Base-by-base conservation (phyloP, 176 grass and related monocot species). In the Aegilops sharonensis region DNA sequence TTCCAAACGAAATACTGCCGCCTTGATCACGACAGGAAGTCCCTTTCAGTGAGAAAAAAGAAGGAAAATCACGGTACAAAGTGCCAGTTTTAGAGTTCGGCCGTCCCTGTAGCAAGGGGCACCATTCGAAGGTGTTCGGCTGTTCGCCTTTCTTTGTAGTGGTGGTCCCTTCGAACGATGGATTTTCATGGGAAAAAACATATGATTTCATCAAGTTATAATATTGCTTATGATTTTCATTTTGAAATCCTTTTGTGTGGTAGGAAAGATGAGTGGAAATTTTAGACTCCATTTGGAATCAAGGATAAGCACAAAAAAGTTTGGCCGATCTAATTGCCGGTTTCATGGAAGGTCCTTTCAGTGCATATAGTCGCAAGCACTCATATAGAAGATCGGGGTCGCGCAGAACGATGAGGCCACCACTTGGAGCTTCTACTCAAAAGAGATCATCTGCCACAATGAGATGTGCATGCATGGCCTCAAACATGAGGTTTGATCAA, bases 31-130 rank as follows among this genome's bases (percentile, higher is more conserved):
- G 72, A 11, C 72, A 2, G 42, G 7, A 50, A 50, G 42, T 50
- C 72, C 47, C 12, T 50, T 75, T 17, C 72, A 50, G 17, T 18
- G 15, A 12, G 13, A 75, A 9, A 17, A 18, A 4, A 13, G 8
- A 2, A 2, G 40, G 24, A 2, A 37, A 75, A 81, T 50, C 62
- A 48, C 4, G 36, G 78, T 78, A 8, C 54, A 84, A 54, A 39
- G 37, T 7, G 62, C 83, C 77, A 12, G 34, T 60, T 85, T 27
- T 27, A 77, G 62, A 39, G 29, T 32, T 74, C 61, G 63, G 72
- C n/a, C 31, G n/a, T 83, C 47, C 36, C 48, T 60, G 23, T n/a
- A 59, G 77, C 57, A 1, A 32, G 0, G 18, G 20, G 13, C 15
- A 25, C 12, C 36, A 80, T 43, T 20, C 8, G 20, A 18, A 81